These are phyloP conservation scores for Agastache rugosa DNA, from an alignment of 257 asterid species.

Conservation along the genomic window DNA sequence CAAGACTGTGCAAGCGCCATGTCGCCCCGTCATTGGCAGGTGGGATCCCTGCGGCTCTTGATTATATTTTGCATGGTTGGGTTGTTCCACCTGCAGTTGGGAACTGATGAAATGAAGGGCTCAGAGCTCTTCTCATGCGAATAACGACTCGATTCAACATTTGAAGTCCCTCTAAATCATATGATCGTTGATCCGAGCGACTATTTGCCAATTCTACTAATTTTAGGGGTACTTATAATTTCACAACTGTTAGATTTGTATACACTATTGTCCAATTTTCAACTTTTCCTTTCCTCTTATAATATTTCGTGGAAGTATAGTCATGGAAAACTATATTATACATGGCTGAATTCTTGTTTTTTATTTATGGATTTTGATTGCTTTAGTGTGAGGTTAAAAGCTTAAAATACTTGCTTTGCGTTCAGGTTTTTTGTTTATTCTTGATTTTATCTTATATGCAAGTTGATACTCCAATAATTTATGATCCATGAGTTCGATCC, in stretches of 20 bases:
- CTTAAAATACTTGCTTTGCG: too few relatives aligned
- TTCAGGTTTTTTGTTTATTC: neutral
- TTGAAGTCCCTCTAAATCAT: conserved; percentile 4
- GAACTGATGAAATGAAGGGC: conserved; percentile 26
- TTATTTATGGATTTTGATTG: too few relatives aligned
- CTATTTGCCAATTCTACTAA: neutral
- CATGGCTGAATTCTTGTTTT: neutral
- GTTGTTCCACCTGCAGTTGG: conserved; percentile 2
- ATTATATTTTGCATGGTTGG: neutral
- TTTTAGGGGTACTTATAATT: too few relatives aligned
- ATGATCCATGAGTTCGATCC: too few relatives aligned
- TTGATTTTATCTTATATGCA: neutral
- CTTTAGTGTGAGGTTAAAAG: too few relatives aligned
- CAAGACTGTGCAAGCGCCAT: neutral
- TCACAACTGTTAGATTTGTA: too few relatives aligned
- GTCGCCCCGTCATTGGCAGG: neutral
- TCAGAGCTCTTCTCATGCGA: conserved; percentile 3
- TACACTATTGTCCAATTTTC: too few relatives aligned
- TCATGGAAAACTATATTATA: neutral
- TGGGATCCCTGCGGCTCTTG: conserved; percentile 17
- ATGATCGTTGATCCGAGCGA: neutral
- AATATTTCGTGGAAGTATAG: too few relatives aligned
- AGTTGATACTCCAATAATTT: neutral
- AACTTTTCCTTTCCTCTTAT: too few relatives aligned
- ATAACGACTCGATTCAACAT: conserved; percentile 2